Evolutionary conservation across 1,139 yeast genomes (phyloP).

Genomic region (Lodderomyces orthopsilosis): DNA sequence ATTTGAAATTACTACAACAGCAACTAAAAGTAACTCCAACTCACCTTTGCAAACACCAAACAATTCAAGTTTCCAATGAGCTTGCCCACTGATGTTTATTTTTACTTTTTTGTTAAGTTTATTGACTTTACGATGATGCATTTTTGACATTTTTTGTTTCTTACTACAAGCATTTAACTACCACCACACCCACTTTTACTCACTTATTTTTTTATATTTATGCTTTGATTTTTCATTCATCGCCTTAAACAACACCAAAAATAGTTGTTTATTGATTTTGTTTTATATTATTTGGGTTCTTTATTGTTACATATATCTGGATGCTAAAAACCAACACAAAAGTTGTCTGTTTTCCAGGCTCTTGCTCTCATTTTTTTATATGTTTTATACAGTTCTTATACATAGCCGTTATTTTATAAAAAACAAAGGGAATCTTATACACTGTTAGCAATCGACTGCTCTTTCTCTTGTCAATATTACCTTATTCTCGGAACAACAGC

Average conservation of each 20-base stretch:
- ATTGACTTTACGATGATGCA: not conserved
- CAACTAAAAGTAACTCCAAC: not conserved
- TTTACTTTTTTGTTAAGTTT: not conserved
- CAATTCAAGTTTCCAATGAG: not conserved
- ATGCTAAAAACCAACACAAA: too few species aligned
- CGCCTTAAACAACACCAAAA: too few species aligned
- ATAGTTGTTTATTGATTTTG: too few species aligned
- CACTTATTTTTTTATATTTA: not conserved
- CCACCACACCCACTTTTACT: not conserved
- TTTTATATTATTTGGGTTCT: not conserved
- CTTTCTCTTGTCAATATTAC: too few species aligned
- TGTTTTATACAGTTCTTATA: slow-evolving; percentile 1
- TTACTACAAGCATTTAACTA: too few species aligned
- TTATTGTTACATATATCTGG: too few species aligned
- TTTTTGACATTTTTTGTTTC: not conserved
- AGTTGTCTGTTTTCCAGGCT: too few species aligned
- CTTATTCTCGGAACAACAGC: slow-evolving; percentile 27
- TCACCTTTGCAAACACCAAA: slow-evolving; percentile 1
- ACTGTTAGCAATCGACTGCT: too few species aligned
- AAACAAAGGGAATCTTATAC: too few species aligned
- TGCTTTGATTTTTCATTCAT: not conserved
- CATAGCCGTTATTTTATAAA: not conserved
- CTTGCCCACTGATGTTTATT: not conserved
- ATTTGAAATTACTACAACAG: slow-evolving; percentile 3
- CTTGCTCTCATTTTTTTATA: not conserved